A percentile compares a stretch with the other conserved stretches of the same genome.
phyloP scores from a whole-genome alignment of 768 basidiomycete genomes.

The Leccinum uliginosum region DNA sequence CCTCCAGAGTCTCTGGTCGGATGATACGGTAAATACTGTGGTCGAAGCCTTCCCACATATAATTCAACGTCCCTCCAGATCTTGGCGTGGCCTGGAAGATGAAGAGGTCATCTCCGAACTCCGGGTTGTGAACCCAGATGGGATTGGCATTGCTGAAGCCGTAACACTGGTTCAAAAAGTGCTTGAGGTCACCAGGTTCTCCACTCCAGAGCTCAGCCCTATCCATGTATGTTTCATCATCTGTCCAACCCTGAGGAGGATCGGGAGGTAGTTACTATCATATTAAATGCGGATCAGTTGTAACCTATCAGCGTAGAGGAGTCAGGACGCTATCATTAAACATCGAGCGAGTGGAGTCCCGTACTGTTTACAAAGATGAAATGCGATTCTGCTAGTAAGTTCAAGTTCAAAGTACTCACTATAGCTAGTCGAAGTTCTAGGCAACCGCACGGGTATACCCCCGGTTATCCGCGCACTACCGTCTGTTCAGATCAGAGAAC shows the following conservation, averaged over 20 bases:
- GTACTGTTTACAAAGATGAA: not conserved
- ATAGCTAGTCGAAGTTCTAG: no score
- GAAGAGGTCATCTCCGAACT: not conserved
- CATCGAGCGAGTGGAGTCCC: not conserved
- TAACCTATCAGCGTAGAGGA: not conserved
- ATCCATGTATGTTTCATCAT: not conserved
- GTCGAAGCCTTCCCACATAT: not conserved
- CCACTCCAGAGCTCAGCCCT: not conserved
- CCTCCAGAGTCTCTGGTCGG: not conserved
- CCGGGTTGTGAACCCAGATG: not conserved
- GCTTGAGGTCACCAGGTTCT: not conserved
- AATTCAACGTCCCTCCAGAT: not conserved
- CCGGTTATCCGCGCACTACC: no score
- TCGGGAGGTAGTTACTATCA: not conserved
- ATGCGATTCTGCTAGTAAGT: no score
- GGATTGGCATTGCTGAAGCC: not conserved
- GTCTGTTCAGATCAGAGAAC: conserved; percentile 11
- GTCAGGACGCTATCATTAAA: not conserved
- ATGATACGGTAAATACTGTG: not conserved
- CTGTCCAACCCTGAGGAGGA: conserved; percentile 1
- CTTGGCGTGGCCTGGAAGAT: conserved; percentile 1
- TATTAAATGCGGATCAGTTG: not conserved
- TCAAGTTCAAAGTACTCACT: no score
- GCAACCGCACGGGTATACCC: no score
- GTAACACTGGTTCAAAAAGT: not conserved